phyloP scores from a whole-genome alignment of 305 asterid genomes.

The Withania somnifera region DNA sequence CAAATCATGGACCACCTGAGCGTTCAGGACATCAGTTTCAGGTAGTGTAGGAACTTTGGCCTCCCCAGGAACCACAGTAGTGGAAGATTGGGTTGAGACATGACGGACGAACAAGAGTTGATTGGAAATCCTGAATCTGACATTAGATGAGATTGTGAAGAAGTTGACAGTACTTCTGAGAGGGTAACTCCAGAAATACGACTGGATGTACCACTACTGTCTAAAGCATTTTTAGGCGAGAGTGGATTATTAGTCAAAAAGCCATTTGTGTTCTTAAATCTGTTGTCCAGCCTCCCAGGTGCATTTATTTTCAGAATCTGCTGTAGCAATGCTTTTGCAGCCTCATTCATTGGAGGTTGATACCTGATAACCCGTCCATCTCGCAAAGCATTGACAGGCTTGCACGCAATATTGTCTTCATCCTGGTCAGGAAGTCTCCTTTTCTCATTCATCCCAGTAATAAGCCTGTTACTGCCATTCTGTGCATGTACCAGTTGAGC shows the following conservation, averaged over 20 bases:
- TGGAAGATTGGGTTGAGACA: constrained; percentile 25
- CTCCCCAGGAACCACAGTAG: constrained; percentile 16
- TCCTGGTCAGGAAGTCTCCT: constrained; percentile 60
- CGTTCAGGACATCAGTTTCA: constrained; percentile 8
- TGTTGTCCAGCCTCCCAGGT: constrained; percentile 35
- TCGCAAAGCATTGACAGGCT: constrained; percentile 22
- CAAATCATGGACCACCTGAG: constrained; percentile 3
- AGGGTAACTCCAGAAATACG: constrained; percentile 45
- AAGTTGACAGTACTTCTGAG: constrained; percentile 40
- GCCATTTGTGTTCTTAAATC: constrained; percentile 27
- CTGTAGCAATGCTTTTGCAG: constrained; percentile 56
- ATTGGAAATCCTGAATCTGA: constrained; percentile 11
- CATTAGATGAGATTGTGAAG: constrained; percentile 5
- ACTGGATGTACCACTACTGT: constrained; percentile 31
- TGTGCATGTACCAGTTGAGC: constrained; percentile 60
- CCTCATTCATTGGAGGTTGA: constrained; percentile 78
- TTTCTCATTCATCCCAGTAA: constrained; percentile 53
- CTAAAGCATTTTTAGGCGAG: constrained; percentile 27
- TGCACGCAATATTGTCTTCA: constrained; percentile 34
- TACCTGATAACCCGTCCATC: constrained; percentile 60
- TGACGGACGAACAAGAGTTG: constrained; percentile 16
- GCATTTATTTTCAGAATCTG: constrained; percentile 51
- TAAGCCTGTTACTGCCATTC: constrained; percentile 30
- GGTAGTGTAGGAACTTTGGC: constrained; percentile 17
- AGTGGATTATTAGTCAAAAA: constrained; percentile 40